These are phyloP conservation scores for Cryptococcus sp. DNA, from an alignment of 1,284 basidiomycete species.

Conservation along the genomic window DNA sequence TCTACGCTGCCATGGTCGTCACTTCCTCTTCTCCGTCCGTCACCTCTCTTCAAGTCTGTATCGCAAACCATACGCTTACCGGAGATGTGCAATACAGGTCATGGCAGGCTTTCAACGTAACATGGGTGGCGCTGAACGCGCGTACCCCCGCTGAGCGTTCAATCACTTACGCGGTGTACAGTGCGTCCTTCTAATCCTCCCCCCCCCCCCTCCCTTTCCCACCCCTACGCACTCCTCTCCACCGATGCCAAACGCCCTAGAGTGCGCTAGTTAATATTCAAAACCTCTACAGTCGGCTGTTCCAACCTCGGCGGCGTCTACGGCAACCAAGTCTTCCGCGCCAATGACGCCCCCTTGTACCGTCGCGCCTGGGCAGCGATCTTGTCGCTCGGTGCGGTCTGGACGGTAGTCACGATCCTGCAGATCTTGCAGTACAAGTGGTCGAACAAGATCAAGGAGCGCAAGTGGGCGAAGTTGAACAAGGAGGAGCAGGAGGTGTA, in stretches of 20 bases:
- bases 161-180: slow-evolving; percentile 12
- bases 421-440: slow-evolving; percentile 35
- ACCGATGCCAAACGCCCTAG: too few species aligned
- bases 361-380: slow-evolving; percentile 30
- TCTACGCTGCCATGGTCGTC: slow-evolving; percentile 11
- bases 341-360: slow-evolving; percentile 37
- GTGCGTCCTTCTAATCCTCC: not conserved
- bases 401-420: slow-evolving; percentile 15
- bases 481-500: not conserved
- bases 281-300: slow-evolving; percentile 1
- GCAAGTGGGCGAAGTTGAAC: not conserved
- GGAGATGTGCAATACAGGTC: not conserved
- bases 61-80: too few species aligned
- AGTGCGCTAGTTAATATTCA: too few species aligned
- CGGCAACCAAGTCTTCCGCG: slow-evolving; percentile 37
- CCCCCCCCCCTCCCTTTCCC: not conserved
- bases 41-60: not conserved
- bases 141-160: slow-evolving; percentile 9
- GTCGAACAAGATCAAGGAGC: slow-evolving; percentile 16
- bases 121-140: slow-evolving; percentile 8
- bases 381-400: slow-evolving; percentile 23
- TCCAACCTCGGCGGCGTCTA: slow-evolving; percentile 34
- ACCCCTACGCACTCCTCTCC: not conserved
- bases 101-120: slow-evolving; percentile 10
- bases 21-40: slow-evolving; percentile 6